Base-by-base conservation (phyloP, 805 yeast genomes). In the Trichomonascus vanleenenianus region DNA sequence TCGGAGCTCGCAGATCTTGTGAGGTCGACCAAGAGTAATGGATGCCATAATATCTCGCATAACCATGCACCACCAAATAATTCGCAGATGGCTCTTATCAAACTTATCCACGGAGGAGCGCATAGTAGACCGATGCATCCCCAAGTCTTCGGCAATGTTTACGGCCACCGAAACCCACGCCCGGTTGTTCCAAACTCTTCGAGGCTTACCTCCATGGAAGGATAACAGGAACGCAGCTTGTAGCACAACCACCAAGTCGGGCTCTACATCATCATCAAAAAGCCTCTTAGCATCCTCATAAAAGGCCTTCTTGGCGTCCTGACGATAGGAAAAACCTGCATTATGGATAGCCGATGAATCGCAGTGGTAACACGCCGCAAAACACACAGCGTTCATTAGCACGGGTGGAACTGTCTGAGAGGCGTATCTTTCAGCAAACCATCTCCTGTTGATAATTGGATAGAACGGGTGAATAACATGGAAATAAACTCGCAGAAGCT, bases 271-370 rank as follows among this genome's bases (percentile, higher is more conserved):
- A 1, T 83, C 74, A 54, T 84, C 89, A 59, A 76, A 83, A 19
- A 85, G 63, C 0, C 86, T 83, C 63, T 81, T 81, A 3, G 88
- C 89, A 14, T 94, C 70, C 51, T 78, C 73, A 62, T 79, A 79
- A 48, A 84, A 75, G 9, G 18, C 22, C 45, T 35, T 43, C 8
- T 51, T 46, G 9, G 54, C 54, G 32, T 51, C 51, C 15, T 47
- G 30, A 3, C 44, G 30, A 32, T n/a, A 16, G 10, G 18, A 11
- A 18, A 30, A 41, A 7, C 42, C 42, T 16, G 42, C 31, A 10
- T 30, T 18, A n/a, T 14, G 14, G 8, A 30, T 16, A 70, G 51
- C 76, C 75, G 57, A 78, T 79, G 32, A 10, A 15, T 45, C 44
- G 34, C 53, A 50, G 30, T 38, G 45, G 12, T 36, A 30, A 31